A percentile compares a stretch with the other conserved stretches of the same genome.
Evolutionary conservation across 768 basidiomycete genomes (phyloP).

Genomic region (Suillus weaverae): DNA sequence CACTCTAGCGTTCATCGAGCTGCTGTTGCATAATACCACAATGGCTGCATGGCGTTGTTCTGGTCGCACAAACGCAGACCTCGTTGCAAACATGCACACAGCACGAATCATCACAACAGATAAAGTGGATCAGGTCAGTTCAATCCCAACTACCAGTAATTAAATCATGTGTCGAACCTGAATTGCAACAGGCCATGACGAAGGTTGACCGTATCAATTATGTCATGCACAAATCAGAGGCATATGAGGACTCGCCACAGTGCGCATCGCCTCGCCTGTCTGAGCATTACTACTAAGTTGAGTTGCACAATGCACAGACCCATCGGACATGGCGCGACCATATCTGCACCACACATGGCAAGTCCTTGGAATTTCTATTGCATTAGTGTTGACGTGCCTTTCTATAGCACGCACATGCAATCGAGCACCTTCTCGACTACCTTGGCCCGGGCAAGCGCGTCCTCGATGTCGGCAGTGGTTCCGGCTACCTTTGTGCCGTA

Average conservation of each 20-base stretch:
- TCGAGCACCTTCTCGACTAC: constrained; percentile 72
- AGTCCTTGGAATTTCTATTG: constrained; percentile 6
- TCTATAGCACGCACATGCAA: constrained; percentile 80
- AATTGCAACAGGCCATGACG: constrained; percentile 57
- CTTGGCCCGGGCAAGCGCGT: constrained; percentile 71
- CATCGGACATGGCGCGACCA: constrained; percentile 87
- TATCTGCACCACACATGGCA: constrained; percentile 97
- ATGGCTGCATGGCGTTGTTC: constrained; percentile 82
- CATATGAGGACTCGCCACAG: constrained; percentile 83
- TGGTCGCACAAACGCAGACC: constrained; percentile 68
- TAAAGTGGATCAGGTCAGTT: constrained; percentile 53
- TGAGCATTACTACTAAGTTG: neutral
- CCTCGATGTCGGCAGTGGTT: constrained; percentile 89
- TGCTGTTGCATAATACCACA: neutral
- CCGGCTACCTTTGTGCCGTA: constrained; percentile 84
- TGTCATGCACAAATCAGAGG: constrained; percentile 47
- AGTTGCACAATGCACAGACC: constrained; percentile 51
- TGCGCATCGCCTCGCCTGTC: constrained; percentile 35
- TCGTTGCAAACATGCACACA: constrained; percentile 64
- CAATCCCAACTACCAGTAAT: neutral
- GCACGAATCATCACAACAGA: constrained; percentile 58
- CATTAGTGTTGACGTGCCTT: neutral
- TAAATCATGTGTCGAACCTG: neutral
- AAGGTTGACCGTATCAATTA: constrained; percentile 71
- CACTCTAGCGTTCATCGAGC: neutral